Conservation (phyloP, 805 yeast species). For the Lipomyces anomalus region DNA sequence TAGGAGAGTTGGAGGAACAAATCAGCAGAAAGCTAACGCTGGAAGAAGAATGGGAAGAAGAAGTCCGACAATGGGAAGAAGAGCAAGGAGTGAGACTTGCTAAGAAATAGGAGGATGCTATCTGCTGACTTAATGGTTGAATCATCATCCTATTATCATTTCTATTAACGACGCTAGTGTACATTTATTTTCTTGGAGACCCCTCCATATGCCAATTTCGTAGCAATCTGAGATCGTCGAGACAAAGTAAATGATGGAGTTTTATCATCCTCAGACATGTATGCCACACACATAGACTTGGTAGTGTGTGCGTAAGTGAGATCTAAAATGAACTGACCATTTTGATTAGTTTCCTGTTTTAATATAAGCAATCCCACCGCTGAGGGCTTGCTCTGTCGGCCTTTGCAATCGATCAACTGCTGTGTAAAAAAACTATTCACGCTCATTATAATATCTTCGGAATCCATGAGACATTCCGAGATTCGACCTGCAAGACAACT, state of each 20-base stretch:
- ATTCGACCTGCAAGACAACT: conserved; percentile 28
- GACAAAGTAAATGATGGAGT: conserved; percentile 7
- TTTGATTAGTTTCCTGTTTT: neutral
- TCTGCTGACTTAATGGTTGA: too few relatives aligned
- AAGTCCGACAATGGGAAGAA: conserved; percentile 55
- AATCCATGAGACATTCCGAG: neutral
- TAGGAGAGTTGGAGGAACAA: conserved; percentile 39
- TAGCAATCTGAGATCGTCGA: too few relatives aligned
- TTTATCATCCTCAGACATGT: conserved; percentile 1
- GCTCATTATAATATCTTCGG: conserved; percentile 1
- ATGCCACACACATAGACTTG: conserved; percentile 13
- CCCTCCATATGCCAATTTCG: too few relatives aligned
- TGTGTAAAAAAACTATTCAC: neutral
- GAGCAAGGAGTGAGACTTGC: conserved; percentile 26
- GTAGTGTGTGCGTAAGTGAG: conserved; percentile 17
- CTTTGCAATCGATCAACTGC: conserved; percentile 2
- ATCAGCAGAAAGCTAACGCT: conserved; percentile 40
- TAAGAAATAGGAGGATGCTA: conserved; percentile 5
- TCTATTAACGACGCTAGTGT: too few relatives aligned
- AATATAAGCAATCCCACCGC: conserved; percentile 14
- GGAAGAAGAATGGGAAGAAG: conserved; percentile 69
- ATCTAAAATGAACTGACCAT: neutral
- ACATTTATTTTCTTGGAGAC: too few relatives aligned
- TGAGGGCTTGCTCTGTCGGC: conserved; percentile 7
- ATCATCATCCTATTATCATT: too few relatives aligned